Evolutionary conservation across 2,329 filamentous ascomycete species (phyloP).

Genomic region (Fusarium tupiense): DNA sequence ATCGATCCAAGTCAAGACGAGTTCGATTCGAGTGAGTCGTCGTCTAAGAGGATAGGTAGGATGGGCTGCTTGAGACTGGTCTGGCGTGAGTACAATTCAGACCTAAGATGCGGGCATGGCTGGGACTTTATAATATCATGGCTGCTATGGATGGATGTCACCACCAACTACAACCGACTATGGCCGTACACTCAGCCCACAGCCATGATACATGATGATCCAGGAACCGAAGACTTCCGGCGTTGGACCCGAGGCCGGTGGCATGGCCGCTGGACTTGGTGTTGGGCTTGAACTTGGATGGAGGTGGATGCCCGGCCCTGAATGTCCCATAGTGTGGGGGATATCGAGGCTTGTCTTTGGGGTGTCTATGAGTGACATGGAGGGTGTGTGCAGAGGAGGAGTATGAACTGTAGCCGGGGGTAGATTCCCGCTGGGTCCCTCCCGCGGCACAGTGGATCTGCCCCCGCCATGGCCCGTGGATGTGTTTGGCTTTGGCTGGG

Average conservation of each 20-base stretch:
- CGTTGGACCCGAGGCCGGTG: conserved; percentile 37
- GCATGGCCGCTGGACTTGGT: conserved; percentile 1
- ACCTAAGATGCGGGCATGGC: conserved; percentile 23
- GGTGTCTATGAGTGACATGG: conserved; percentile 8
- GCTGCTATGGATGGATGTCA: conserved; percentile 15
- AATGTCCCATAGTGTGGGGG: conserved; percentile 28
- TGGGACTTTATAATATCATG: conserved; percentile 42
- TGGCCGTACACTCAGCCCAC: conserved; percentile 24
- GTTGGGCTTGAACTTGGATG: conserved; percentile 8
- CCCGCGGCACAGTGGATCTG: conserved; percentile 35
- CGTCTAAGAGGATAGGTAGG: background rate
- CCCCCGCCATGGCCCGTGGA: conserved; percentile 4
- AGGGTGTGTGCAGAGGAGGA: conserved; percentile 13
- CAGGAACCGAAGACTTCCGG: conserved; percentile 43
- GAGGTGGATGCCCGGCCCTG: conserved; percentile 32
- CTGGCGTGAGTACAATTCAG: conserved; percentile 34
- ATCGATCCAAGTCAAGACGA: conserved; percentile 11
- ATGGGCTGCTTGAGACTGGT: conserved; percentile 7
- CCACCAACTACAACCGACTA: conserved; percentile 30
- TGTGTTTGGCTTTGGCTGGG: background rate
- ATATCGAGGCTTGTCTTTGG: conserved; percentile 18
- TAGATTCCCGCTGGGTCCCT: conserved; percentile 37
- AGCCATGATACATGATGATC: conserved; percentile 28
- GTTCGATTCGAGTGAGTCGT: conserved; percentile 24
- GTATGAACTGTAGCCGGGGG: conserved; percentile 32